Evolutionary conservation across 2,329 filamentous ascomycete species (phyloP), one percentile per base, ranked within the genome.

Genomic region (Plectosphaerella plurivora): DNA sequence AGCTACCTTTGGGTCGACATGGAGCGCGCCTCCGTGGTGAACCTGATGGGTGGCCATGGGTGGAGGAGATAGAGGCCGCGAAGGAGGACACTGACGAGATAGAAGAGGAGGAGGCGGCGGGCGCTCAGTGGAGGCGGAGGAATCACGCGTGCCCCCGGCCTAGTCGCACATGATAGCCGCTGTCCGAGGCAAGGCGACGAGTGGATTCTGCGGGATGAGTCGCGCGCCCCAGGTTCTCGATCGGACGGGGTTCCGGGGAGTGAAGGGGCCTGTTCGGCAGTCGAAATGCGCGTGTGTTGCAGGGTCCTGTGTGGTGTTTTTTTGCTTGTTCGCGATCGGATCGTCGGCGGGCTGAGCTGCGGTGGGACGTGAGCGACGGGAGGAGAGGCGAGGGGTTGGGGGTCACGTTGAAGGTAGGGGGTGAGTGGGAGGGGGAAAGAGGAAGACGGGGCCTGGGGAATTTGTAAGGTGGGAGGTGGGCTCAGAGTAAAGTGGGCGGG

Each of bases 11-110:
- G 24, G 18, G 39, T 12, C 24, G 36, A 41, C 48, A 10, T 18
- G 48, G 39, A 20, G 37, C 48, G 48, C 48, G 37, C 48, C 48
- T 24, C 39, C 37, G 11, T 18, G 16, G 18, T 51, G 36, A 42
- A 25, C 20, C 25, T 51, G 49, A 15, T 51, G 33, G 10, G 35
- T 47, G 36, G 53, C 50, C 48, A 52, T 50, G 45, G 3, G 28
- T 8, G 7, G 28, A 33, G 28, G 28, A 33, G 35, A 8, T 3
- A 18, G 5, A 1, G 8, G 36, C 22, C 6, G 20, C 28, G n/a
- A 15, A 22, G 22, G 22, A 22, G 22, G 22, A 22, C 15, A n/a
- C 39, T n/a, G 25, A 28, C 5, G 25, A 28, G 44, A 7, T 5
- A 18, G 5, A 1, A 4, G 36, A 11, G n/a, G 20, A 25, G n/a